These are phyloP conservation scores for Epipyxis sp. DNA, from an alignment of 108 stramenopile species.

Conservation along the genomic window DNA sequence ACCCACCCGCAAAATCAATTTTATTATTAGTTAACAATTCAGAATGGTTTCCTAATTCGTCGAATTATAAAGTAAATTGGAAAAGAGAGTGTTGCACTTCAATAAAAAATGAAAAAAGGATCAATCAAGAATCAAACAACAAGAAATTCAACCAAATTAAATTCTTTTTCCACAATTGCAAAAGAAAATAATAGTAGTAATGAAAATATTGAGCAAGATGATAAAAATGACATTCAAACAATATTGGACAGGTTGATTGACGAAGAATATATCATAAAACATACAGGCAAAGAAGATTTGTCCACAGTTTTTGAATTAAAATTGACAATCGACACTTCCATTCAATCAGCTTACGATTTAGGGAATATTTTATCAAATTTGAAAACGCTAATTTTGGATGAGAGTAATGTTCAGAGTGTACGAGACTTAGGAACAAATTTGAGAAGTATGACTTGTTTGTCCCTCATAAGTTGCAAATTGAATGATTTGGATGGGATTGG, in stretches of 20 bases:
- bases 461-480: constrained; percentile 41
- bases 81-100: no score
- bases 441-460: constrained; percentile 43
- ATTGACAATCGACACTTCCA: constrained; percentile 50
- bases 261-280: constrained; percentile 1
- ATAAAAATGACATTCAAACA: neutral
- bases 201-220: neutral
- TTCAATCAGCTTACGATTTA: constrained; percentile 44
- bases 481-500: constrained; percentile 54
- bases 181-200: no score
- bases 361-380: constrained; percentile 41
- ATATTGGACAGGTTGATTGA: neutral
- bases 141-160: no score
- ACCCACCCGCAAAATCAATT: no score
- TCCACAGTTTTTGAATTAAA: neutral
- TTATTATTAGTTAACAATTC: no score
- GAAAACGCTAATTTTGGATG: constrained; percentile 43
- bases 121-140: no score
- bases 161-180: no score
- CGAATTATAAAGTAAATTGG: no score
- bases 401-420: constrained; percentile 47
- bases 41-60: no score
- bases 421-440: constrained; percentile 56
- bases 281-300: neutral
- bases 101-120: no score